These are phyloP conservation scores for Rhodosporidiobolus sp. DNA, from an alignment of 768 basidiomycete genomes.

Conservation along the genomic window DNA sequence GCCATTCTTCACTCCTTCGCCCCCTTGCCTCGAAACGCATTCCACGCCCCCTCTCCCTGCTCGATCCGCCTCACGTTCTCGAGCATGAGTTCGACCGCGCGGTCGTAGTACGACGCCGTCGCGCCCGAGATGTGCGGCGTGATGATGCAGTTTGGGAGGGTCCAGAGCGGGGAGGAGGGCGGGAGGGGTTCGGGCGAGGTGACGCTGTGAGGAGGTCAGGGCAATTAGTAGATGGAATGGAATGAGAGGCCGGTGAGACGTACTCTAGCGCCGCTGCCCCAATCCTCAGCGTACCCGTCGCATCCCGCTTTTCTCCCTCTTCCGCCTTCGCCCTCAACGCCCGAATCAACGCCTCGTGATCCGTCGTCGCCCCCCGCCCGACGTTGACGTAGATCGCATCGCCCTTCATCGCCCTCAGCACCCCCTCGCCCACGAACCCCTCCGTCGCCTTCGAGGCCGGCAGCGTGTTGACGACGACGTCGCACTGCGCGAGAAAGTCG, in stretches of 20 bases:
- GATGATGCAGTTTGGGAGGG: constrained; percentile 7
- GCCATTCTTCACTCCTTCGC: too few species aligned
- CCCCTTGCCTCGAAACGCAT: too few species aligned
- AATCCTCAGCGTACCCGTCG: constrained; percentile 4
- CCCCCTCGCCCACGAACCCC: neutral
- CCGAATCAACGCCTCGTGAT: constrained; percentile 11
- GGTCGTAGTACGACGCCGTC: neutral
- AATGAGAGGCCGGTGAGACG: neutral
- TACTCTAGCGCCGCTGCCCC: neutral
- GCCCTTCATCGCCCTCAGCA: constrained; percentile 38
- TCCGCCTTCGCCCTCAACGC: neutral
- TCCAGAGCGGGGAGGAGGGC: neutral
- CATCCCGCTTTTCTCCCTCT: neutral
- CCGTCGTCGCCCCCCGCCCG: constrained; percentile 48
- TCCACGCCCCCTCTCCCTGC: too few species aligned
- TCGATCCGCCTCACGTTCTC: too few species aligned
- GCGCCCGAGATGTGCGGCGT: neutral
- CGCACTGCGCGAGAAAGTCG: constrained; percentile 5
- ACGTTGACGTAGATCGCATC: constrained; percentile 49
- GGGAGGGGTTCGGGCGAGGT: constrained; percentile 4
- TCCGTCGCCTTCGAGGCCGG: neutral
- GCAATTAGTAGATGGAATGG: neutral
- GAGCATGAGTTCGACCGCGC: neutral
- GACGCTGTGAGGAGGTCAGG: neutral
- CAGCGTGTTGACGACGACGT: constrained; percentile 13